Base-by-base conservation (phyloP, 2,329 filamentous ascomycete species). In the Phialocephala sp. region DNA sequence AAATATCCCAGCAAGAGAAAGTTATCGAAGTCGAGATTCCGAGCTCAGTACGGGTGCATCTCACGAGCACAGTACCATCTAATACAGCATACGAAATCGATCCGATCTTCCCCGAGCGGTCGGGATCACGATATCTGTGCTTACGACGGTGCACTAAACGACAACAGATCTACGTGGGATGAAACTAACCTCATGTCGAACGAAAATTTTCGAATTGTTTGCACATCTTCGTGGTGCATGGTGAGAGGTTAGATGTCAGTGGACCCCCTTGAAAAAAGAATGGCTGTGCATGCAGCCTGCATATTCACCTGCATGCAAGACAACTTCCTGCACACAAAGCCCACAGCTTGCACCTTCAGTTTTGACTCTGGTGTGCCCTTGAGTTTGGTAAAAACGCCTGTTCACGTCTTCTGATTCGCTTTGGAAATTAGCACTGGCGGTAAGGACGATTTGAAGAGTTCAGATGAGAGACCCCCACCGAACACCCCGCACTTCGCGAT, bases 211-310 rank as follows among this genome's bases (percentile, higher is more conserved):
- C 12, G 1, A 27, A 47, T 32, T 54, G 22, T 54, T 54, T 54
- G 50, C 50, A 32, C 50, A 32, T 54, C 4, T 54, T 64, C 62
- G 62, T 60, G 62, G 58, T 64, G 41, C 50, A 54, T 54, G 50
- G 35, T 54, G 50, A 54, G 50, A 54, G 50, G 50, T 6, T 35
- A 18, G 24, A 54, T 15, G 37, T 18, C 37, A 54, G 8, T 32
- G 24, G 47, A 5, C 39, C 57, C 57, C 62, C 45, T 58, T 52
- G 22, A 35, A 59, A 59, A 59, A 37, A 36, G 52, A 55, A 27
- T 61, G 50, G 52, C 54, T 22, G 59, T 62, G 60, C 60, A 66
- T 66, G 57, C 56, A 61, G 39, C 54, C 55, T 66, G 55, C 64
- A 66, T 55, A 27, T 39, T 27, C 37, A 60, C 64, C 45, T 62